Base-by-base conservation (phyloP, 2,329 filamentous ascomycete genomes). In the Epichloe festucae region DNA sequence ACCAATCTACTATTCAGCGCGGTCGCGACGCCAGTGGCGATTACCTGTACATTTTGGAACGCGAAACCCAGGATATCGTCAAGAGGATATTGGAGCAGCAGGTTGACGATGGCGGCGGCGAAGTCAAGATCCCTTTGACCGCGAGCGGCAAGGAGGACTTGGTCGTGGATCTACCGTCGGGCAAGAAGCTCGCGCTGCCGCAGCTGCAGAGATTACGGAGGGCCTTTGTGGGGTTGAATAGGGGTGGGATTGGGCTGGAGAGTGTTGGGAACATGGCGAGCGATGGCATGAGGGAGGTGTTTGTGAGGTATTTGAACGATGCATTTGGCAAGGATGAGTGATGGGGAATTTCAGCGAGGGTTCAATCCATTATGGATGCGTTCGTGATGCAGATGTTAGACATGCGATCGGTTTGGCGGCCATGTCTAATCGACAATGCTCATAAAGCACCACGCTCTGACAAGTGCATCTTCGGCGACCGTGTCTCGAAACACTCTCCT, bases 21-120 rank as follows among this genome's bases (percentile, higher is more conserved):
- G 73, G 77, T 52, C 69, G 73, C 73, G 75, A 87, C 73, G 74
- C 82, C 63, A 60, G 81, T 69, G 64, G 82, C 63, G 85, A 90
- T 62, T 90, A 89, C 64, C 73, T 94, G 49, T 89, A 93, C 64
- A 76, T 88, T 54, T 73, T 94, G 23, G 88, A 94, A 66, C 80
- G 80, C 56, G 82, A 82, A 63, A 91, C 87, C 7, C 87, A 89
- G 58, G 84, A 85, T 50, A 78, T 94, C 34, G 76, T 93, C 50
- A 79, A 81, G 58, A 74, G 74, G 52, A 81, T 94, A 39, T 67
- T 86, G 52, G 79, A 84, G 46, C 82, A 80, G 70, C 79, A 86
- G 63, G 76, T 78, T 49, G 83, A 88, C 52, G 82, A 88, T 50
- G 83, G 85, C 55, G 78, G 74, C 5, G 77, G 71, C 23, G 73